Evolutionary conservation across 1,284 basidiomycete species (phyloP), one percentile per base, ranked within the genome.

Genomic region (Afroboletus lepidellus): DNA sequence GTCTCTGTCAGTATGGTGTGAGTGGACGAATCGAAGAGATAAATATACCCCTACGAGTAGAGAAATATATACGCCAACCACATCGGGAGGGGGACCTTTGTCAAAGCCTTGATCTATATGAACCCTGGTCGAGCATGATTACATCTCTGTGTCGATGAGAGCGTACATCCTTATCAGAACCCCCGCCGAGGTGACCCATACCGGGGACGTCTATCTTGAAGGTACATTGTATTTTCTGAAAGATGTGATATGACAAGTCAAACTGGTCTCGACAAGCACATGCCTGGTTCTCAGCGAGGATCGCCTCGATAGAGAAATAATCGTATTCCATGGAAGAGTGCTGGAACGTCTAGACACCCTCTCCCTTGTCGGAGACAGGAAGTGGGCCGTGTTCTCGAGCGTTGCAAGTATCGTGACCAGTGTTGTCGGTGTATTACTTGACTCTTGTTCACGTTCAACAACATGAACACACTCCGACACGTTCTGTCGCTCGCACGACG

Each of bases 211-310:
- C 85, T 41, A 89, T 77, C 59, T 89, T 89, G 77, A 96, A 95
- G 3, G 85, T 90, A 66, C 92, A 94, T 71, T 91, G 88, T 36
- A 95, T 78, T 81, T 94, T 95, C 90, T 93, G 62, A 36, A 46
- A n/a, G 32, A 33, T 21, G 9, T 25, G 32, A 16, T 51, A 18
- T 24, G 45, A 13, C 12, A 25, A n/a, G 18, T 20, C 48, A 18
- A 29, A 25, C 24, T 29, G 21, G 27, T 41, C 3, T 38, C 20
- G 18, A 43, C n/a, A 41, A 12, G 13, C 16, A 60, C 69, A 36
- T 60, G 85, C 90, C 77, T 94, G 93, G 63, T 94, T 94, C 63
- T 94, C 92, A 16, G 92, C 87, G 20, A 95, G 79, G 57, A 95
- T 94, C 5, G 90, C 81, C 50, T 92, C 89, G 49, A 94, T 80